phyloP scores from a whole-genome alignment of 2,329 filamentous ascomycete species.

The Phialophora verrucosa region DNA sequence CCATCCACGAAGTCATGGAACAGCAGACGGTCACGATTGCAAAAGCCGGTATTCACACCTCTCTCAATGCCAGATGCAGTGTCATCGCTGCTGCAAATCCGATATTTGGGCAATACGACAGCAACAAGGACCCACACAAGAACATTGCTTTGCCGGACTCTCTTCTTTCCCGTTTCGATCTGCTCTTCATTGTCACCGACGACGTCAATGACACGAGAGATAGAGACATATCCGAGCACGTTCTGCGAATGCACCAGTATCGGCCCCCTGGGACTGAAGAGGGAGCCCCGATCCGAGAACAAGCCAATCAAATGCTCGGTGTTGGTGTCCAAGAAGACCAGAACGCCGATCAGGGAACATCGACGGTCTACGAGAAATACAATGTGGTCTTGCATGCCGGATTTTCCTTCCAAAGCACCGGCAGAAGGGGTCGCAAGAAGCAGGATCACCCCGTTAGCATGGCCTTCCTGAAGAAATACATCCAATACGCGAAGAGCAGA shows the following conservation, averaged over 20 bases:
- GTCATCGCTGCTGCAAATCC: conserved; percentile 96
- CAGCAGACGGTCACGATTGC: conserved; percentile 99
- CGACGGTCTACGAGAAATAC: conserved; percentile 94
- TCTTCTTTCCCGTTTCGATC: conserved; percentile 95
- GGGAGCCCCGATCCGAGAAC: conserved; percentile 90
- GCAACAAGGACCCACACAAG: conserved; percentile 97
- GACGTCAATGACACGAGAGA: conserved; percentile 96
- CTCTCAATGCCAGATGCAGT: conserved; percentile 93
- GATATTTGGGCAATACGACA: conserved; percentile 97
- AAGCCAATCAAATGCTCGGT: conserved; percentile 79
- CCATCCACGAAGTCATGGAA: conserved; percentile 99
- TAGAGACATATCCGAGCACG: conserved; percentile 91
- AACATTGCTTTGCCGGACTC: conserved; percentile 98
- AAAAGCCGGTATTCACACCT: conserved; percentile 97
- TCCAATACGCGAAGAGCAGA: conserved; percentile 93
- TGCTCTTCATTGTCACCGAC: conserved; percentile 96
- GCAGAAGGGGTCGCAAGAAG: conserved; percentile 67
- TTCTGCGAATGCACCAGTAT: conserved; percentile 95
- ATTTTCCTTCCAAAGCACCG: conserved; percentile 57
- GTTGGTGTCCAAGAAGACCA: conserved; percentile 82
- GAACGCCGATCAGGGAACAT: conserved; percentile 72
- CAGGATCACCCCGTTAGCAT: conserved; percentile 79
- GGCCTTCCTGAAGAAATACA: conserved; percentile 99
- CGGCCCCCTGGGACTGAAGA: conserved; percentile 91
- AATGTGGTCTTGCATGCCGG: conserved; percentile 95